A percentile compares a stretch with the other conserved stretches of the same genome.
Conservation (phyloP, 1,284 basidiomycete species). For the Cutaneotrichosporon arboriforme region DNA sequence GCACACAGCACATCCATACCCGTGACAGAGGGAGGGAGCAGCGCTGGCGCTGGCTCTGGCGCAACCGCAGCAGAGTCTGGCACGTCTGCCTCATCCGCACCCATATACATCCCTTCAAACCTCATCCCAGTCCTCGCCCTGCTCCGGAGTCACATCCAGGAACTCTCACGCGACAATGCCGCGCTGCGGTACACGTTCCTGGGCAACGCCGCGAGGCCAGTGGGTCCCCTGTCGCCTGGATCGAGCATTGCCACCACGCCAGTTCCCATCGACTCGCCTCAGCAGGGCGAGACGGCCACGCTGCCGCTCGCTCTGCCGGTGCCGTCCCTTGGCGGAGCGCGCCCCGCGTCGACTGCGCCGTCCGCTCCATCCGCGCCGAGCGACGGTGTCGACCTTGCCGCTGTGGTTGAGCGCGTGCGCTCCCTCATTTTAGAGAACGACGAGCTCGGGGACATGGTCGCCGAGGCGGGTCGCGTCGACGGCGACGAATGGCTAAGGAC, state of each 20-base stretch:
- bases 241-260: constrained; percentile 16
- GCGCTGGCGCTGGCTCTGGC: neutral
- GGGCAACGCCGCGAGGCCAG: constrained; percentile 9
- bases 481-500: constrained; percentile 31
- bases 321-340: neutral
- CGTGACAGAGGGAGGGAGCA: too few relatives aligned
- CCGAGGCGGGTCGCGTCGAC: constrained; percentile 28
- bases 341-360: neutral
- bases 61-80: neutral
- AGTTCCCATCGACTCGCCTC: constrained; percentile 9
- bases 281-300: neutral
- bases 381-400: constrained; percentile 27
- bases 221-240: constrained; percentile 4
- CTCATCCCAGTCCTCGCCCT: constrained; percentile 32
- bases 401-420: constrained; percentile 35
- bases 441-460: constrained; percentile 42
- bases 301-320: neutral
- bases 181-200: constrained; percentile 43
- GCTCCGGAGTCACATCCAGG: constrained; percentile 34
- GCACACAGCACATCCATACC: constrained; percentile 19
- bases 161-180: constrained; percentile 38
- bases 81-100: neutral
- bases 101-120: constrained; percentile 26
- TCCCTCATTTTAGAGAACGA: constrained; percentile 41
- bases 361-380: neutral